Percentiles rank a stretch among this genome's conserved stretches.
phyloP scores from a whole-genome alignment of 1,284 basidiomycete species.

The Neonothopanus nambi region DNA sequence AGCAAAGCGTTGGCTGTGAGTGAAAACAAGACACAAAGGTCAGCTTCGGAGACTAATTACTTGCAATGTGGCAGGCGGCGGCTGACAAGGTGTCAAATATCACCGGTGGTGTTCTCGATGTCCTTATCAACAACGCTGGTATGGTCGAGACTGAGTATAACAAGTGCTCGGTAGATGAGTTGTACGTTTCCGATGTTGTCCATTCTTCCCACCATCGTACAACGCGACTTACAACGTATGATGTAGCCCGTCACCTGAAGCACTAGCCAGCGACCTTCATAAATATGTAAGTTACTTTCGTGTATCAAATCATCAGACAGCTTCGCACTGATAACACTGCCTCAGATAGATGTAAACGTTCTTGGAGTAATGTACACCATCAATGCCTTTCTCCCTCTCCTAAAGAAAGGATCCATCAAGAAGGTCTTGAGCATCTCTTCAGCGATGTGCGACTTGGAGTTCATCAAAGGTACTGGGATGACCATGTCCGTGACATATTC shows the following conservation, averaged over 20 bases:
- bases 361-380: conserved; percentile 36
- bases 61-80: conserved; percentile 13
- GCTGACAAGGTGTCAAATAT: conserved; percentile 24
- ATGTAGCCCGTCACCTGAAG: neutral
- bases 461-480: conserved; percentile 20
- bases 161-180: conserved; percentile 17
- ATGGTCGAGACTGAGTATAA: conserved; percentile 13
- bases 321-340: no score
- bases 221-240: neutral
- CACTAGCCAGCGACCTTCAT: neutral
- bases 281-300: conserved; percentile 12
- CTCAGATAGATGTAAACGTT: conserved; percentile 32
- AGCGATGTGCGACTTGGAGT: conserved; percentile 30
- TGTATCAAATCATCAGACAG: no score
- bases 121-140: conserved; percentile 36
- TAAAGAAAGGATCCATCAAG: conserved; percentile 34
- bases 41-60: neutral
- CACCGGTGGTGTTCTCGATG: conserved; percentile 34
- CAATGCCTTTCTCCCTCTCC: conserved; percentile 40
- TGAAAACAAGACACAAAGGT: no score
- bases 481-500: conserved; percentile 28
- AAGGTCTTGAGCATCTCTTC: conserved; percentile 37
- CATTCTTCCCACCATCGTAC: conserved; percentile 8
- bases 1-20: conserved; percentile 25
- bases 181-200: conserved; percentile 3